Conservation (phyloP, 1,139 yeast genomes). For the Cylindricascospora bacillispora region DNA sequence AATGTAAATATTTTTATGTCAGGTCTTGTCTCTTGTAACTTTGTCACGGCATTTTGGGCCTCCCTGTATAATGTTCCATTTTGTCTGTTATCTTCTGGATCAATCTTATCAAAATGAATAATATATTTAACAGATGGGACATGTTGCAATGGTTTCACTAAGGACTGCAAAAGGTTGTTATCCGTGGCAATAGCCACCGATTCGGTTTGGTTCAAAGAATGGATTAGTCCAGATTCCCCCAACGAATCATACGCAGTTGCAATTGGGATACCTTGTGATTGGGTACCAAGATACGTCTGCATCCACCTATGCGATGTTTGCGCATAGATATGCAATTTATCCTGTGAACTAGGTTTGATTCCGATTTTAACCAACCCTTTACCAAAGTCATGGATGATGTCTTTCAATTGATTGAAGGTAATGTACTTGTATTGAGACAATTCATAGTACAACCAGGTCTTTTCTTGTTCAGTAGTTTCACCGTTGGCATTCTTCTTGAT, state of each 20-base stretch:
- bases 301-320: constrained; percentile 82
- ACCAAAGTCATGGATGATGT: constrained; percentile 44
- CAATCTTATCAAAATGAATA: constrained; percentile 56
- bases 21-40: constrained; percentile 54
- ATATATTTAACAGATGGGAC: constrained; percentile 52
- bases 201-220: constrained; percentile 72
- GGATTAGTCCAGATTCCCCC: constrained; percentile 84
- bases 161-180: constrained; percentile 50
- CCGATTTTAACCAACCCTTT: constrained; percentile 71
- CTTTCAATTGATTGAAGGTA: constrained; percentile 45
- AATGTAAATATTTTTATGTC: constrained; percentile 55
- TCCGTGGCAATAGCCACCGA: constrained; percentile 75
- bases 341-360: constrained; percentile 45
- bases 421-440: constrained; percentile 57
- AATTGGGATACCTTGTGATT: constrained; percentile 67
- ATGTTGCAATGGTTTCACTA: constrained; percentile 58
- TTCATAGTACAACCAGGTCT: constrained; percentile 83
- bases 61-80: constrained; percentile 43
- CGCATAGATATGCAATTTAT: constrained; percentile 74
- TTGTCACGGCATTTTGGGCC: constrained; percentile 44
- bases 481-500: constrained; percentile 71
- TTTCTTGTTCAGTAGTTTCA: constrained; percentile 31
- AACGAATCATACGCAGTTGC: constrained; percentile 97
- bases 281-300: constrained; percentile 70
- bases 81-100: constrained; percentile 49